These are phyloP conservation scores for Aspergillus kassunensis DNA, from an alignment of 495 filamentous ascomycete species.

Conservation along the genomic window DNA sequence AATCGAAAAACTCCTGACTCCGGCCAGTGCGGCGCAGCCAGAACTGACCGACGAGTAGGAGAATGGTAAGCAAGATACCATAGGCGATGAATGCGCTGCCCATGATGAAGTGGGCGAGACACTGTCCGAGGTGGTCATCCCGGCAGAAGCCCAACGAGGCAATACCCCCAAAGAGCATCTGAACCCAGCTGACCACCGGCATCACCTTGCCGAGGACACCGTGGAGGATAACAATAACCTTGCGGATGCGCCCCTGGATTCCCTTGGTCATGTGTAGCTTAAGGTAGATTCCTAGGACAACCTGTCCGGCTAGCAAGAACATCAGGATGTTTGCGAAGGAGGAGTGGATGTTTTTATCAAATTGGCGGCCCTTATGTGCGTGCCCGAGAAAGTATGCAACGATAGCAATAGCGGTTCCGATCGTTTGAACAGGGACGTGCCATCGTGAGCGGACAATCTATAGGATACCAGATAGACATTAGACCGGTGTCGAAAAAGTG, in stretches of 20 bases:
- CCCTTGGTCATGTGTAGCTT: slow-evolving; percentile 84
- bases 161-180: slow-evolving; percentile 97
- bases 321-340: slow-evolving; percentile 75
- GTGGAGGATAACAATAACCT: slow-evolving; percentile 66
- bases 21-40: slow-evolving; percentile 83
- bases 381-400: slow-evolving; percentile 90
- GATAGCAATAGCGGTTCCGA: slow-evolving; percentile 70
- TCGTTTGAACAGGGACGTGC: slow-evolving; percentile 87
- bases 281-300: slow-evolving; percentile 79
- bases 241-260: slow-evolving; percentile 72
- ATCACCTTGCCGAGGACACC: slow-evolving; percentile 81
- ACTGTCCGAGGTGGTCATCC: slow-evolving; percentile 88
- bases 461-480: neutral
- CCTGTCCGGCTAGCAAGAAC: slow-evolving; percentile 70
- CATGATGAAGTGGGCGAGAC: slow-evolving; percentile 97
- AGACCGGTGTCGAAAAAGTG: neutral
- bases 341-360: slow-evolving; percentile 78
- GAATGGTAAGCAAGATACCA: slow-evolving; percentile 78
- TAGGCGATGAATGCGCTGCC: slow-evolving; percentile 94
- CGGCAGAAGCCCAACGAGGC: slow-evolving; percentile 91
- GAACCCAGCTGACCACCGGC: slow-evolving; percentile 83
- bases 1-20: slow-evolving; percentile 97
- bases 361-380: slow-evolving; percentile 82
- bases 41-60: slow-evolving; percentile 81
- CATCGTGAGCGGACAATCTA: slow-evolving; percentile 86